phyloP scores from a whole-genome alignment of 2,329 filamentous ascomycete genomes.

The Penicillium palitans region DNA sequence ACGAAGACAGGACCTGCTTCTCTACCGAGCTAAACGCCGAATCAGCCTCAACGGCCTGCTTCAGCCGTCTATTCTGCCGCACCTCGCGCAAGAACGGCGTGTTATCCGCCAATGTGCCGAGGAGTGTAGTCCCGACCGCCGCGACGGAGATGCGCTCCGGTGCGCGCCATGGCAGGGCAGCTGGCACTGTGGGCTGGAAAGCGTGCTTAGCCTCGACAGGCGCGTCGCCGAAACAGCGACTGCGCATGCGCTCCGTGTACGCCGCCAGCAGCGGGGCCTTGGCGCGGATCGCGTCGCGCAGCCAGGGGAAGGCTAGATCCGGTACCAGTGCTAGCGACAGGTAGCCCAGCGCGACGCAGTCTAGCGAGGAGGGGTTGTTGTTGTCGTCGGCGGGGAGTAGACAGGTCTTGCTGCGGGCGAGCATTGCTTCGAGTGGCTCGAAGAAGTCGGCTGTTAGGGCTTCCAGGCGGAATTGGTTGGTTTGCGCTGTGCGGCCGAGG shows the following conservation, averaged over 20 bases:
- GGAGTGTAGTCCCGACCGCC: constrained; percentile 37
- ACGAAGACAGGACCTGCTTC: constrained; percentile 26
- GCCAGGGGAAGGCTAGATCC: constrained; percentile 62
- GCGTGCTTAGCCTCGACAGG: constrained; percentile 23
- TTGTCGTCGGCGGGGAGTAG: constrained; percentile 50
- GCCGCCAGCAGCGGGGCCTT: constrained; percentile 49
- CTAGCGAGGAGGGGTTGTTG: constrained; percentile 61
- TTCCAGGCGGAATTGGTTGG: constrained; percentile 73
- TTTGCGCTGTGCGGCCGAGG: constrained; percentile 67
- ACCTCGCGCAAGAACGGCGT: constrained; percentile 41
- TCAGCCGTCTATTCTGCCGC: constrained; percentile 41
- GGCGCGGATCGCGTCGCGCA: constrained; percentile 56
- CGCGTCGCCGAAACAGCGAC: constrained; percentile 39
- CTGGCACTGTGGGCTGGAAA: constrained; percentile 14
- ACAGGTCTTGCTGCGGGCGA: constrained; percentile 54
- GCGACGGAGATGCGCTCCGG: constrained; percentile 34
- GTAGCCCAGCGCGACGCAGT: constrained; percentile 80
- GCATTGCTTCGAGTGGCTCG: constrained; percentile 65
- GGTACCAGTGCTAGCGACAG: constrained; percentile 70
- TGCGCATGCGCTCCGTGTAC: constrained; percentile 47
- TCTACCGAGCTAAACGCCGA: constrained; percentile 29
- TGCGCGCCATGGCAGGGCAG: constrained; percentile 37
- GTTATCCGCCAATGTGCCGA: constrained; percentile 38
- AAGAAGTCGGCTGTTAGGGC: constrained; percentile 70
- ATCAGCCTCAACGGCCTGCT: constrained; percentile 30